Base-by-base conservation (phyloP, 2,329 filamentous ascomycete genomes). In the Madurella mycetomatis region DNA sequence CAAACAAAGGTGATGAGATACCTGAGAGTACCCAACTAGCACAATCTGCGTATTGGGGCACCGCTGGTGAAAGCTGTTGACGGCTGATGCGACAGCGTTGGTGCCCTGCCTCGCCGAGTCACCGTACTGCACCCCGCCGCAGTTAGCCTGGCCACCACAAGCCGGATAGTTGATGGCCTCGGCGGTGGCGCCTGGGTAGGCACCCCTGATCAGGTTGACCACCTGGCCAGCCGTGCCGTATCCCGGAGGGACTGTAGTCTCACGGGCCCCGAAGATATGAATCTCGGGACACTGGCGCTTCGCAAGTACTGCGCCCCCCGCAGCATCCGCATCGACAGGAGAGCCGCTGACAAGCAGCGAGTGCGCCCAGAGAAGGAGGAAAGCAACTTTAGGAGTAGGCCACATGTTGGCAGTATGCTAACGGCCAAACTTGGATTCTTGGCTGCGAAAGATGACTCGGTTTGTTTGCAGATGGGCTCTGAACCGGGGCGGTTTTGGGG, bases 21-120 rank as follows among this genome's bases (percentile, higher is more conserved):
- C 78, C 71, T 84, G 82, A 8, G 80, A 84, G 66, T 86, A 86
- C 37, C 83, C 83, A 39, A 85, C 78, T 32, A 85, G 68, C 5
- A 85, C 80, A 34, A 86, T 71, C 64, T 83, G 70, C 5, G 81
- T 79, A 62, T 67, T 69, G 9, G 83, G 82, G 63, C 82, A 86
- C 62, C 73, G 71, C 44, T 69, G 65, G 62, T 82, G 76, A 67
- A 77, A 83, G 17, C 69, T 67, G 53, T 78, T 85, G 13, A 85
- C 81, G 19, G 80, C 80, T 46, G 69, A 74, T 15, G 80, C 73
- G 5, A 83, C 82, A 16, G 81, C 81, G 7, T 69, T 59, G 32
- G 78, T 81, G 40, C 83, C 83, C 56, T 79, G 74, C 1, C 70
- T 60, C 1, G 78, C 81, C 2, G 81, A 85, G 60, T 73, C 73